Evolutionary conservation across 495 filamentous ascomycete species (phyloP).

Genomic region (Hypoxylon lienhwacheense): DNA sequence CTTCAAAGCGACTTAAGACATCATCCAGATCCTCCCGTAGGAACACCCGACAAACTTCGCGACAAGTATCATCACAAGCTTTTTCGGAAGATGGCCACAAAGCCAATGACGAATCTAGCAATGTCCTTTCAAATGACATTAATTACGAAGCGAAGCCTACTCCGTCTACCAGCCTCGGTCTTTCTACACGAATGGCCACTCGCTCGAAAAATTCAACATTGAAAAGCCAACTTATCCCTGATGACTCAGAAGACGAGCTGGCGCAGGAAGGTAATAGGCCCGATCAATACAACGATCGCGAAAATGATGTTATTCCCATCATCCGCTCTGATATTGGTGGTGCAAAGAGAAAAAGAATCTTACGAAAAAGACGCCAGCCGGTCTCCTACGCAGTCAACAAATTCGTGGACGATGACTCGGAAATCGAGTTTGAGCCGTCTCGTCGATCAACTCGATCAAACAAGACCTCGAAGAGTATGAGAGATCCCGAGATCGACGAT

Average conservation of each 20-base stretch:
- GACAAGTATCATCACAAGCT: constrained; percentile 25
- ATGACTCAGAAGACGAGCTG: constrained; percentile 51
- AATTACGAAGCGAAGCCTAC: not conserved
- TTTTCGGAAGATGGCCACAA: constrained; percentile 14
- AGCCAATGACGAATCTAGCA: constrained; percentile 3
- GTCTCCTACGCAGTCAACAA: not conserved
- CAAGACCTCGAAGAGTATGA: constrained; percentile 58
- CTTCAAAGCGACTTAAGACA: constrained; percentile 1
- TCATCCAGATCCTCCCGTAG: constrained; percentile 11
- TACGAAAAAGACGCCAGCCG: constrained; percentile 14
- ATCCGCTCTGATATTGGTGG: constrained; percentile 46
- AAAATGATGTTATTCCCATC: constrained; percentile 37
- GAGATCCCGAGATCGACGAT: constrained; percentile 60
- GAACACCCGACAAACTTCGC: constrained; percentile 32
- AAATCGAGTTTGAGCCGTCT: constrained; percentile 51
- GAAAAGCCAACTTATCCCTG: constrained; percentile 13
- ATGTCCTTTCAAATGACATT: not conserved
- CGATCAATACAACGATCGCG: constrained; percentile 31
- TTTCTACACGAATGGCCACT: constrained; percentile 8
- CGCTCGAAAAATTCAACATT: constrained; percentile 13
- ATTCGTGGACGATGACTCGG: constrained; percentile 36
- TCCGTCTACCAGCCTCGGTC: not conserved
- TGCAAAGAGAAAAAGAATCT: constrained; percentile 7
- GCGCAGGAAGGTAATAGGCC: constrained; percentile 35
- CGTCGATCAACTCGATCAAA: constrained; percentile 57